These are phyloP conservation scores for Auricularia cornea DNA, from an alignment of 768 basidiomycete species.

Conservation along the genomic window DNA sequence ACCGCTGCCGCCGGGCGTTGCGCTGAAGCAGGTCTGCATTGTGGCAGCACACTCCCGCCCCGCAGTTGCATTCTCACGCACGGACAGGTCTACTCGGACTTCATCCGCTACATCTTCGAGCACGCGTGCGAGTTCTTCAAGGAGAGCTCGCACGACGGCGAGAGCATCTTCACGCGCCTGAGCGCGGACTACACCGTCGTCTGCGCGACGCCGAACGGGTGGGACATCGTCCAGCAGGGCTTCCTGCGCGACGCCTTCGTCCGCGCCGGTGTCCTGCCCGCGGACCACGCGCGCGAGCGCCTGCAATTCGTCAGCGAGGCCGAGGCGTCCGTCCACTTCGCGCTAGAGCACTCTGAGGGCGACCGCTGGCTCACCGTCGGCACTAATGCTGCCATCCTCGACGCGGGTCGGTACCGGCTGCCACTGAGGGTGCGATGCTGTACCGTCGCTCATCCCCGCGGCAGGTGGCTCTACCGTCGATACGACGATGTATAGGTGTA, in stretches of 20 bases:
- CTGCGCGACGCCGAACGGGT: conserved; percentile 1
- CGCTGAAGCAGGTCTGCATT: not conserved
- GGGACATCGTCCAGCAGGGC: conserved; percentile 2
- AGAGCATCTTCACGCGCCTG: not conserved
- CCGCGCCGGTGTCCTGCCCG: not conserved
- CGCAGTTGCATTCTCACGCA: not conserved
- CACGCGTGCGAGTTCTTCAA: not conserved
- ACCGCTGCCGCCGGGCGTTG: not conserved
- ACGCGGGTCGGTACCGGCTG: not conserved
- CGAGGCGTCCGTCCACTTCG: conserved; percentile 7
- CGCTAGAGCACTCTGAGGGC: not conserved
- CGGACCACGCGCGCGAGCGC: not conserved
- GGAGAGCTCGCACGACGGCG: not conserved
- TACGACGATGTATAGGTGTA: conserved; percentile 3
- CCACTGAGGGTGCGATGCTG: too few species aligned
- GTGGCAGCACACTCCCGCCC: not conserved
- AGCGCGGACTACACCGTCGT: not conserved
- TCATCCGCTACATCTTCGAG: not conserved
- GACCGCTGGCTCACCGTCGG: not conserved
- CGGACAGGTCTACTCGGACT: conserved; percentile 1
- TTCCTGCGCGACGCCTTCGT: not conserved
- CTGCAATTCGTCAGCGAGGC: conserved; percentile 5
- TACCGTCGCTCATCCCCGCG: too few species aligned
- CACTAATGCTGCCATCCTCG: not conserved
- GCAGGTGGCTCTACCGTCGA: conserved; percentile 4